Conservation (phyloP, 768 basidiomycete genomes). For the Hericium coralloides region DNA sequence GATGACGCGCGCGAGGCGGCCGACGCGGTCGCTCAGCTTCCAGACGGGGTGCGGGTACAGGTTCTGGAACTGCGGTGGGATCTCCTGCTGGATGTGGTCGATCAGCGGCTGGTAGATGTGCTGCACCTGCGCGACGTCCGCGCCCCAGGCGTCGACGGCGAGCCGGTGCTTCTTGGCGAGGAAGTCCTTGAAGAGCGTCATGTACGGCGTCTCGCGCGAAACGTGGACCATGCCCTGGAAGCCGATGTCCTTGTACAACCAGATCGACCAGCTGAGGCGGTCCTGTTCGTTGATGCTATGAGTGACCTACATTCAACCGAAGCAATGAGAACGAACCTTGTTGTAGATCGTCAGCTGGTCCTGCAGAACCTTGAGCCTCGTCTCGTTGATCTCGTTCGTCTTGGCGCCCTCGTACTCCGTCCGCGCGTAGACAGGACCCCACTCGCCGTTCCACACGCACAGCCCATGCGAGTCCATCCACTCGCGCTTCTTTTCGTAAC, state of each 20-base stretch:
- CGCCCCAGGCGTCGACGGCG: conserved; percentile 73
- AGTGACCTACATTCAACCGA: too few relatives aligned
- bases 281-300: conserved; percentile 29
- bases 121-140: conserved; percentile 48
- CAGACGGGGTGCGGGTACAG: conserved; percentile 60
- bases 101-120: conserved; percentile 57
- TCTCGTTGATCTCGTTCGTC: conserved; percentile 59
- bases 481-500: conserved; percentile 65
- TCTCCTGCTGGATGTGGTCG: conserved; percentile 49
- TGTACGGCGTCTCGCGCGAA: conserved; percentile 61
- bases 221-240: conserved; percentile 81
- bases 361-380: conserved; percentile 54
- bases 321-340: conserved; percentile 38
- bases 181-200: conserved; percentile 58
- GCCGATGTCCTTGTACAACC: conserved; percentile 84
- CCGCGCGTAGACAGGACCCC: conserved; percentile 75
- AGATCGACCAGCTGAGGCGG: conserved; percentile 73
- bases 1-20: conserved; percentile 55
- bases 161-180: conserved; percentile 72
- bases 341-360: conserved; percentile 71
- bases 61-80: conserved; percentile 39
- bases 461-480: conserved; percentile 65
- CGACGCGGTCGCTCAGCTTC: conserved; percentile 47
- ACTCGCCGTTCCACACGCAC: conserved; percentile 77
- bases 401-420: conserved; percentile 38